Evolutionary conservation across 768 basidiomycete species (phyloP).

Genomic region (Nidularia pulvinata): DNA sequence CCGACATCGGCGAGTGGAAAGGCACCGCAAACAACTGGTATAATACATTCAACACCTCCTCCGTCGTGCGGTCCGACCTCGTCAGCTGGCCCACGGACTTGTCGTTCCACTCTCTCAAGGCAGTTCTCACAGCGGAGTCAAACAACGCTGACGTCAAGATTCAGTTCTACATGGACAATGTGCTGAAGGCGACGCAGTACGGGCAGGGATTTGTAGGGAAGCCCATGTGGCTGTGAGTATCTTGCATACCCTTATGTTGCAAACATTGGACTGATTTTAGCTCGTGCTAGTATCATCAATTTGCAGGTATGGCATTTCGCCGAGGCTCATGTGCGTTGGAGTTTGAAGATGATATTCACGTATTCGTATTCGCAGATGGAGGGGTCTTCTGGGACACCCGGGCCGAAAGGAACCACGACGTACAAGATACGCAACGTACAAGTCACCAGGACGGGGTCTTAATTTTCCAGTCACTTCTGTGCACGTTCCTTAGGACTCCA

Average conservation of each 20-base stretch:
- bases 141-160: slow-evolving; percentile 35
- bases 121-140: slow-evolving; percentile 34
- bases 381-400: slow-evolving; percentile 41
- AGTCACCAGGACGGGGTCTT: slow-evolving; percentile 32
- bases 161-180: slow-evolving; percentile 39
- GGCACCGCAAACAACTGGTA: slow-evolving; percentile 41
- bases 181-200: slow-evolving; percentile 30
- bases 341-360: not conserved
- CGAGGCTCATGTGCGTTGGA: not conserved
- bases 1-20: slow-evolving; percentile 46
- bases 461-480: not conserved
- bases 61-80: slow-evolving; percentile 33
- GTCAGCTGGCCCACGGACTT: slow-evolving; percentile 40
- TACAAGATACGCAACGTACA: slow-evolving; percentile 40
- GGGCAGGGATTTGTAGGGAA: slow-evolving; percentile 37
- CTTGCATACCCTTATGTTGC: not conserved
- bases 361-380: slow-evolving; percentile 30
- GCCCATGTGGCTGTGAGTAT: slow-evolving; percentile 38
- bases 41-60: slow-evolving; percentile 45
- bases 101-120: slow-evolving; percentile 40
- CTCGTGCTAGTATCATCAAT: slow-evolving; percentile 33
- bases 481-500: too few relatives aligned
- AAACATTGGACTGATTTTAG: not conserved
- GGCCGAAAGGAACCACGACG: slow-evolving; percentile 35
- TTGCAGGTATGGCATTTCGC: slow-evolving; percentile 24